Conservation (phyloP, 495 filamentous ascomycete genomes). For the Recurvomyces mirabilis region DNA sequence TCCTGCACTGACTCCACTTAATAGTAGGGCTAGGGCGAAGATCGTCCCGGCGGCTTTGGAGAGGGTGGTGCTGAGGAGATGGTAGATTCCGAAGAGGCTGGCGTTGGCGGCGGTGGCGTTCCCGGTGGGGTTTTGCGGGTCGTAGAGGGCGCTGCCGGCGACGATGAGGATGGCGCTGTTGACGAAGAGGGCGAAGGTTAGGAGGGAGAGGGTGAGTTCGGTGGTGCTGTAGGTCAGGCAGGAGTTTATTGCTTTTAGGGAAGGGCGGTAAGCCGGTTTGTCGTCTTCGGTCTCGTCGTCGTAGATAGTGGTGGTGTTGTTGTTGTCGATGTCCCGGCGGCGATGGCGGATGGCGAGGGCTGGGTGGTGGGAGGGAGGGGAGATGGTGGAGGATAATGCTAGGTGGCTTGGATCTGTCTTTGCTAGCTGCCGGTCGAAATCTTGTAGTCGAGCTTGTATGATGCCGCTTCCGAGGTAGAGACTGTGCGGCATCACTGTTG, state of each 20-base stretch:
- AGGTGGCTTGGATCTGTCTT: background rate
- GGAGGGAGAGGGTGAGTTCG: conserved; percentile 59
- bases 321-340: background rate
- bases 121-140: no score
- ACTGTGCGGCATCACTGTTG: conserved; percentile 90
- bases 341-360: no score
- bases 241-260: conserved; percentile 60
- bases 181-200: conserved; percentile 84
- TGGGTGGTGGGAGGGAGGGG: no score
- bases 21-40: conserved; percentile 64
- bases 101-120: conserved; percentile 46
- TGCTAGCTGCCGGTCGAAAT: conserved; percentile 54
- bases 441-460: conserved; percentile 67
- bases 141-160: conserved; percentile 65
- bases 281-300: conserved; percentile 7
- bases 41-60: conserved; percentile 62
- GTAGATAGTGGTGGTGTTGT: conserved; percentile 10
- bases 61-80: conserved; percentile 57
- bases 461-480: conserved; percentile 84
- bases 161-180: conserved; percentile 87
- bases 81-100: conserved; percentile 73
- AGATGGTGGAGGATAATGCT: no score
- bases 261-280: conserved; percentile 67
- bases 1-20: conserved; percentile 66
- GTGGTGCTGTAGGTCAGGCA: conserved; percentile 74